phyloP scores from a whole-genome alignment of 164 flowering plant species.

The Magnolia officinalis region DNA sequence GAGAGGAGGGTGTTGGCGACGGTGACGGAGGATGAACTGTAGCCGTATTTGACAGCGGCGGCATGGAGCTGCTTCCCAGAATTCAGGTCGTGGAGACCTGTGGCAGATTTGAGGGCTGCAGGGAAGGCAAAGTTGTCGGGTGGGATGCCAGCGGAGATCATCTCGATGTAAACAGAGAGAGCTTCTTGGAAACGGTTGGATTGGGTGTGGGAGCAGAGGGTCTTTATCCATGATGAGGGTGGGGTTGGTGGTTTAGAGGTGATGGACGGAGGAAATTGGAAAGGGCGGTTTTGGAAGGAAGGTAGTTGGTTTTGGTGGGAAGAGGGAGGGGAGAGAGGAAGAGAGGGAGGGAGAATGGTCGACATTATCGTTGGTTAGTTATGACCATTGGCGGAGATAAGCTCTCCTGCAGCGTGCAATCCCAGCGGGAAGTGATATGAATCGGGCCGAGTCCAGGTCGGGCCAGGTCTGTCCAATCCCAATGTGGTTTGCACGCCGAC shows the following conservation, averaged over 20 bases:
- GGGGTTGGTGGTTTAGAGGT: conserved; percentile 10
- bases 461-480: no score
- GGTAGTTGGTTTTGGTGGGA: conserved; percentile 14
- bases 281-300: background rate
- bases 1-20: conserved; percentile 64
- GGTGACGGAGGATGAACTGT: conserved; percentile 33
- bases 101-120: conserved; percentile 54
- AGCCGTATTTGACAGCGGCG: conserved; percentile 52
- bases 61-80: conserved; percentile 60
- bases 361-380: background rate
- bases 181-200: conserved; percentile 54
- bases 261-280: background rate
- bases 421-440: no score
- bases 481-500: no score
- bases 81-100: conserved; percentile 42
- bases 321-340: background rate
- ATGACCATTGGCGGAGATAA: background rate
- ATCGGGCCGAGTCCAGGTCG: no score
- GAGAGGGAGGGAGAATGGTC: background rate
- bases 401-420: background rate
- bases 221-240: conserved; percentile 49
- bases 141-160: conserved; percentile 37
- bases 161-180: conserved; percentile 46
- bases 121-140: conserved; percentile 77
- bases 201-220: conserved; percentile 47